Conservation (phyloP, 805 yeast species). For the Metschnikowia corniflorae region DNA sequence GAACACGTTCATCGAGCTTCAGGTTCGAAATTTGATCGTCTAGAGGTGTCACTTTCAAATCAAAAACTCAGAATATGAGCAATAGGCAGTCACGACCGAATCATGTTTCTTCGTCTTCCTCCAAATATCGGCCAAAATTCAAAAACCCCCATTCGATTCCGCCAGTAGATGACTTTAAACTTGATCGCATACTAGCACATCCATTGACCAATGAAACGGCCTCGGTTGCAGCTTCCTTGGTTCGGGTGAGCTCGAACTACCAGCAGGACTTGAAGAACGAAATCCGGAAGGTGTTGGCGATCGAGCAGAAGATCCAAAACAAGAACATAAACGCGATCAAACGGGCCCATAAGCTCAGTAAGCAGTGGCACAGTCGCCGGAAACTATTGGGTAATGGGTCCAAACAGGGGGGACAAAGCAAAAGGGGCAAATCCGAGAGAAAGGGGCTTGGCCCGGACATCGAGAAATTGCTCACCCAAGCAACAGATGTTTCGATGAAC, state of each 20-base stretch:
- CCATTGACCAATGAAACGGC: constrained; percentile 27
- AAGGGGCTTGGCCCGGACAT: constrained; percentile 1
- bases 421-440: not conserved
- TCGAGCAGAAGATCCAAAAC: constrained; percentile 40
- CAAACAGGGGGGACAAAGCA: not conserved
- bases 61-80: too few relatives aligned
- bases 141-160: constrained; percentile 16
- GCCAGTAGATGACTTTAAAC: constrained; percentile 27
- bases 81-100: not conserved
- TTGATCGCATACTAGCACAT: constrained; percentile 27
- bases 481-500: constrained; percentile 3
- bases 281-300: constrained; percentile 29
- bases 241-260: constrained; percentile 28
- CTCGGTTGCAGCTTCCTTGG: constrained; percentile 27
- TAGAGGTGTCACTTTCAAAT: too few relatives aligned
- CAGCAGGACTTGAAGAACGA: constrained; percentile 36
- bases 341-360: constrained; percentile 21
- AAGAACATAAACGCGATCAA: constrained; percentile 37
- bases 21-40: too few relatives aligned
- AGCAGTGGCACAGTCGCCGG: constrained; percentile 5
- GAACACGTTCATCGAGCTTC: too few relatives aligned
- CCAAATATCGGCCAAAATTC: constrained; percentile 8
- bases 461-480: constrained; percentile 2
- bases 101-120: not conserved
- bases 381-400: not conserved